Conservation (phyloP, 208 protist species). For the Acanthamoeba polyphaga region DNA sequence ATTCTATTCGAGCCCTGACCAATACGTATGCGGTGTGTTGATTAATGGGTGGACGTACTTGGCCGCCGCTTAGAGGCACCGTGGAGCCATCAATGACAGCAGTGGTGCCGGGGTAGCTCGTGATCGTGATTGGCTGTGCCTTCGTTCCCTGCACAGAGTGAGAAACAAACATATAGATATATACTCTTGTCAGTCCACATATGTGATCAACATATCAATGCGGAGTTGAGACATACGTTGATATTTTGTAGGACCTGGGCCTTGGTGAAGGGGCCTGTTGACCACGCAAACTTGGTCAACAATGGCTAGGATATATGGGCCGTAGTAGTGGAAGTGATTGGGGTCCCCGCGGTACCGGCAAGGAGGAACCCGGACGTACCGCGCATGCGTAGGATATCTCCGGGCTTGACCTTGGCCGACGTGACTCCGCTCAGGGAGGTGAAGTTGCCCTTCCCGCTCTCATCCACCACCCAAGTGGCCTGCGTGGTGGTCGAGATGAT, state of each 20-base stretch:
- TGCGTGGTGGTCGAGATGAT: not conserved
- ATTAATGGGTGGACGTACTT: too few relatives aligned
- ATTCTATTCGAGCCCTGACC: too few relatives aligned
- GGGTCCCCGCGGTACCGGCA: too few relatives aligned
- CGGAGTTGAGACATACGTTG: not conserved
- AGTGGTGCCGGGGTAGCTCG: not conserved
- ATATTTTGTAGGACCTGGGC: not conserved
- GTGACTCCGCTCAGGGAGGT: not conserved
- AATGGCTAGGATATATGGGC: not conserved
- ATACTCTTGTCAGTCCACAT: too few relatives aligned
- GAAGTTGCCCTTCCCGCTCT: not conserved
- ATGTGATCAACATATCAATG: not conserved
- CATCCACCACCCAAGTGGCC: conserved; percentile 9
- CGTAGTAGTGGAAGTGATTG: too few relatives aligned
- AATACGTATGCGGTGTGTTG: too few relatives aligned
- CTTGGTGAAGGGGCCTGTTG: not conserved
- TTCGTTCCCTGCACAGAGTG: not conserved
- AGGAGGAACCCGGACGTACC: not conserved
- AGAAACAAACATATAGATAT: too few relatives aligned
- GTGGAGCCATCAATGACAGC: not conserved
- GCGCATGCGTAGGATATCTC: not conserved
- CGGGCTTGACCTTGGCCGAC: not conserved
- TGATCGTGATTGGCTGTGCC: not conserved
- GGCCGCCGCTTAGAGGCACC: too few relatives aligned
- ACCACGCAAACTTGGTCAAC: not conserved